phyloP scores from a whole-genome alignment of 345 rosid species.

The Populus ilicifolia region DNA sequence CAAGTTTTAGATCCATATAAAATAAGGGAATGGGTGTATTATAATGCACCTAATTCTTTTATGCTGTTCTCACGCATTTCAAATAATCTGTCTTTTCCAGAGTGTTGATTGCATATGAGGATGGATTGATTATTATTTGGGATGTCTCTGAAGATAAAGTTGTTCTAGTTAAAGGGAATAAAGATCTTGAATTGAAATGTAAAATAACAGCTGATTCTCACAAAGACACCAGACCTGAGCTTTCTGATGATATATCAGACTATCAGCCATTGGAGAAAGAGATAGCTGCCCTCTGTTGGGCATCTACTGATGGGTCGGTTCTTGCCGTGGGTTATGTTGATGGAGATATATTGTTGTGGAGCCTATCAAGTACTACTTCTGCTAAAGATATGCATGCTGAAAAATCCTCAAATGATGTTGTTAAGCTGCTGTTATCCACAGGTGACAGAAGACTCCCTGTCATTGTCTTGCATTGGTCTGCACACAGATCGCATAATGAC shows the following conservation, averaged over 20 bases:
- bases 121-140: constrained; percentile 29
- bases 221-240: constrained; percentile 1
- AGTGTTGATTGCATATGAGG: constrained; percentile 26
- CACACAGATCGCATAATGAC: constrained; percentile 13
- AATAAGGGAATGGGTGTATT: not conserved
- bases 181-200: constrained; percentile 22
- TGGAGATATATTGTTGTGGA: constrained; percentile 33
- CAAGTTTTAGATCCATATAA: not conserved
- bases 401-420: constrained; percentile 17
- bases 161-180: constrained; percentile 22
- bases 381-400: constrained; percentile 6
- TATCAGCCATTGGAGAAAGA: constrained; percentile 21
- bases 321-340: constrained; percentile 34
- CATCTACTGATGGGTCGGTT: constrained; percentile 25
- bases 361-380: constrained; percentile 14
- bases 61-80: not conserved
- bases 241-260: constrained; percentile 16
- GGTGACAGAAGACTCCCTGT: constrained; percentile 29
- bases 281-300: constrained; percentile 33
- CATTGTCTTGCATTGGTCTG: constrained; percentile 30
- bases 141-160: constrained; percentile 25
- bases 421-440: constrained; percentile 28
- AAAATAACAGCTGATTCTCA: constrained; percentile 13
- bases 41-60: not conserved
- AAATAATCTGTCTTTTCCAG: constrained; percentile 10